Evolutionary conservation across 1,284 basidiomycete species (phyloP), one percentile per base, ranked within the genome.

Genomic region (Phaffia rhodozyma): DNA sequence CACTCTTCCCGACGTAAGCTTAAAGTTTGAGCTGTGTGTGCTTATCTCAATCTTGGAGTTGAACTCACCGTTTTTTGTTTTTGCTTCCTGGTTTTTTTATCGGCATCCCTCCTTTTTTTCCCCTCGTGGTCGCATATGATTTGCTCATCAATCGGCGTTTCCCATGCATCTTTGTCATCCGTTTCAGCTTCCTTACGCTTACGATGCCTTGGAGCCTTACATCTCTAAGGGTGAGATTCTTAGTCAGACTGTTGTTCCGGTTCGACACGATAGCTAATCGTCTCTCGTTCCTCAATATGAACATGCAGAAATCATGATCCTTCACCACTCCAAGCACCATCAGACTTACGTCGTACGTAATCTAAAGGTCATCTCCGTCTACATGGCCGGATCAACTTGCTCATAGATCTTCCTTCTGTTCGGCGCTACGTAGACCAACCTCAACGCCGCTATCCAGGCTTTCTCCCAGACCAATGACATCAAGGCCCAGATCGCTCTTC

Each of bases 271-370:
- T 16, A 88, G 74, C 86, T 86, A 18, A 80, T 82, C 73, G 87
- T 89, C 72, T 86, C 83, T 4, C 77, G 81, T 70, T 18, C 25
- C 20, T 30, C 32, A 2, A 16, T 7, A 16, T 11, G 38, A 43
- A 43, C 38, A 32, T 47, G 9, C 48, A 50, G 83, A 91, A 76
- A 93, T 91, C 71, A 92, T 92, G 90, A 85, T 81, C 66, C 82
- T 97, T 67, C 94, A 98, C 77, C 93, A 98, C 80, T 83, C 84
- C 70, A 94, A 92, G 81, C 94, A 98, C 75, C 94, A 97, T 77
- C 88, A 91, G 77, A 83, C 87, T 29, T 96, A 94, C 75, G 90
- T 96, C 67, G 90, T 85, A 71, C 88, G 89, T 13, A 20, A 7
- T 5, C 11, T 38, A 38, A 43, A 20, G 23, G 50, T 29, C 23